Evolutionary conservation across 2,329 filamentous ascomycete genomes (phyloP).

Genomic region (Alternaria longipes): DNA sequence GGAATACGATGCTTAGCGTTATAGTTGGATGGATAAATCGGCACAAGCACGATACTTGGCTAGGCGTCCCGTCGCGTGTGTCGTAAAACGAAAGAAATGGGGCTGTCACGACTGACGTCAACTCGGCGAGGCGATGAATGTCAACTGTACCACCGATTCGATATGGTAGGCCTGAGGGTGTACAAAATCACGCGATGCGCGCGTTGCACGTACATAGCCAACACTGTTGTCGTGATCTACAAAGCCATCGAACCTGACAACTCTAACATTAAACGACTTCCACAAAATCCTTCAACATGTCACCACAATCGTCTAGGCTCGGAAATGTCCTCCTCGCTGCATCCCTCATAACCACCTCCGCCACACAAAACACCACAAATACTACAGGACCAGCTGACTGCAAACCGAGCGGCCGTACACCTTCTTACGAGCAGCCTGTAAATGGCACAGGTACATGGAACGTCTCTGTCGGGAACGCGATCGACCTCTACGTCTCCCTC

Average conservation of each 20-base stretch:
- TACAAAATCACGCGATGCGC: background rate
- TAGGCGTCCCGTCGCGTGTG: background rate
- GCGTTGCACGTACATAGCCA: background rate
- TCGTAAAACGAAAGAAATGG: background rate
- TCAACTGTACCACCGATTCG: too few species aligned
- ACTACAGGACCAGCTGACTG: accelerated
- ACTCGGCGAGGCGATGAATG: background rate
- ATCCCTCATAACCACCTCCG: background rate
- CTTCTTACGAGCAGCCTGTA: background rate
- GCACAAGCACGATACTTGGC: too few species aligned
- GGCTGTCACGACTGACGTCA: background rate
- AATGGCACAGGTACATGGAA: background rate
- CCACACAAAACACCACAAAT: background rate
- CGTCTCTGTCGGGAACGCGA: background rate
- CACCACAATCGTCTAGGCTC: background rate
- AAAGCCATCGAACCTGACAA: accelerated
- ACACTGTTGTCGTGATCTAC: background rate
- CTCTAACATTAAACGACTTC: background rate
- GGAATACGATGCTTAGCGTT: too few species aligned
- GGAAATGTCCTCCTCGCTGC: background rate
- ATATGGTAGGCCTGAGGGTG: background rate
- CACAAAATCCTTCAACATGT: background rate
- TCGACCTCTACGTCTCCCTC: background rate
- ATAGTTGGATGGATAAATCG: too few species aligned
- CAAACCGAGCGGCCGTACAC: background rate